Evolutionary conservation across 495 filamentous ascomycete species (phyloP).

Genomic region (Trichoderma erinaceum): DNA sequence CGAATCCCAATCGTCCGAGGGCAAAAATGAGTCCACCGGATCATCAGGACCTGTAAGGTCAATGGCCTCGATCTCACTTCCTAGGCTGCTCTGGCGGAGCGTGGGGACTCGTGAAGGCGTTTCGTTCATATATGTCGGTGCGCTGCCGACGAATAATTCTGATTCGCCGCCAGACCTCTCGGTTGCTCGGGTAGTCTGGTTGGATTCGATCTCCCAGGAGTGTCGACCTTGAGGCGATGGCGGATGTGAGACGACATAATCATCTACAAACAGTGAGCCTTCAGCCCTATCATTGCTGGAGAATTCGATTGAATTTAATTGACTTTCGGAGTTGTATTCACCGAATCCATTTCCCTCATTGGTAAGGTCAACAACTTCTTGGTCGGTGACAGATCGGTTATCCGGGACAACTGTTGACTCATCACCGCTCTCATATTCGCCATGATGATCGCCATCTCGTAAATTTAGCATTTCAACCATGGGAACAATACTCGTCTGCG

Average conservation of each 20-base stretch:
- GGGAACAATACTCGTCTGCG: not conserved
- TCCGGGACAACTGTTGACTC: not conserved
- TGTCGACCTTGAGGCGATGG: not conserved
- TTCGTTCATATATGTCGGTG: not conserved
- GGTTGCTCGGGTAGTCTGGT: not conserved
- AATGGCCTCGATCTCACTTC: not conserved
- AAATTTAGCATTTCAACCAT: not conserved
- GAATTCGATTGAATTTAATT: not conserved
- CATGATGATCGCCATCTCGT: not conserved
- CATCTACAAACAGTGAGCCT: not conserved
- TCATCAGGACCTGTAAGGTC: not conserved
- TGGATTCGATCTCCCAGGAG: not conserved
- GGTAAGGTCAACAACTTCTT: not conserved
- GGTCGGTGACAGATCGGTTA: not conserved
- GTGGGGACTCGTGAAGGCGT: not conserved
- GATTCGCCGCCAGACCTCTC: not conserved
- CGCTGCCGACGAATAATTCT: not conserved
- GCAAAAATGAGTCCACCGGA: not conserved
- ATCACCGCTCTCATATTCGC: not conserved
- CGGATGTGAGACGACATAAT: not conserved
- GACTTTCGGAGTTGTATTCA: not conserved
- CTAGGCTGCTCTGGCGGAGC: not conserved
- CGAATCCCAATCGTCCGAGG: not conserved
- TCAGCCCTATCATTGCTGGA: not conserved
- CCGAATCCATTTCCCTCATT: not conserved